These are phyloP conservation scores for Amylocarpus encephaloides DNA, from an alignment of 2,329 filamentous ascomycete genomes.

Conservation along the genomic window DNA sequence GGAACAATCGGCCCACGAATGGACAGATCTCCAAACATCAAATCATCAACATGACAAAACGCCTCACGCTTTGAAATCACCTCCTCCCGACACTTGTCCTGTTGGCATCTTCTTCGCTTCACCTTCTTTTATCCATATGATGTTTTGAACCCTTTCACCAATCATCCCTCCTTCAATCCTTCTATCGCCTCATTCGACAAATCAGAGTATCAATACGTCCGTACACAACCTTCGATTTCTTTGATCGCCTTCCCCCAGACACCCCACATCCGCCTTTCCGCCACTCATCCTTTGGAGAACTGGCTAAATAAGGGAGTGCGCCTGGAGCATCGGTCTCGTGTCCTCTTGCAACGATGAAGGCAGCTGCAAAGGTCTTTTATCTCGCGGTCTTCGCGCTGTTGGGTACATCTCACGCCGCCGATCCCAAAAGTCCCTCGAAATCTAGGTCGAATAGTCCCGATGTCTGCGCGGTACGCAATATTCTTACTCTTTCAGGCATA, in stretches of 20 bases:
- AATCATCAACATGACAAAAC: conserved; percentile 13
- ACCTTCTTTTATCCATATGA: neutral
- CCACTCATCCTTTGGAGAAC: conserved; percentile 6
- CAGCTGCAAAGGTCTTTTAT: conserved; percentile 51
- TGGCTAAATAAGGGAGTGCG: conserved; percentile 11
- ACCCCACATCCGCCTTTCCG: conserved; percentile 2
- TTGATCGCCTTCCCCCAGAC: neutral
- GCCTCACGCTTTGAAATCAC: conserved; percentile 22
- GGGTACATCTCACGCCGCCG: conserved; percentile 39
- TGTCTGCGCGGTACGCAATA: conserved; percentile 34
- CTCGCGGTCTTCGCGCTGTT: conserved; percentile 56
- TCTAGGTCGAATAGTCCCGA: conserved; percentile 33
- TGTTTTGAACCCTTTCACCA: neutral
- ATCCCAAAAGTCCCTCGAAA: conserved; percentile 31
- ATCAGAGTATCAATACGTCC: conserved; percentile 6
- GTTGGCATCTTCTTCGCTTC: neutral
- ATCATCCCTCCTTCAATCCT: conserved; percentile 4
- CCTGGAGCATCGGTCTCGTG: conserved; percentile 2
- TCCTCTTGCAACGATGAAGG: conserved; percentile 39
- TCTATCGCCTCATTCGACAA: conserved; percentile 9
- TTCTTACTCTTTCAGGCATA: conserved; percentile 25
- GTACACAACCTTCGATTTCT: conserved; percentile 1
- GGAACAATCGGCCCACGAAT: neutral
- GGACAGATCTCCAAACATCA: conserved; percentile 9
- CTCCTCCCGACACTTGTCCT: neutral